Evolutionary conservation across 441 rosid genomes (phyloP).

Genomic region (Hura crepitans): DNA sequence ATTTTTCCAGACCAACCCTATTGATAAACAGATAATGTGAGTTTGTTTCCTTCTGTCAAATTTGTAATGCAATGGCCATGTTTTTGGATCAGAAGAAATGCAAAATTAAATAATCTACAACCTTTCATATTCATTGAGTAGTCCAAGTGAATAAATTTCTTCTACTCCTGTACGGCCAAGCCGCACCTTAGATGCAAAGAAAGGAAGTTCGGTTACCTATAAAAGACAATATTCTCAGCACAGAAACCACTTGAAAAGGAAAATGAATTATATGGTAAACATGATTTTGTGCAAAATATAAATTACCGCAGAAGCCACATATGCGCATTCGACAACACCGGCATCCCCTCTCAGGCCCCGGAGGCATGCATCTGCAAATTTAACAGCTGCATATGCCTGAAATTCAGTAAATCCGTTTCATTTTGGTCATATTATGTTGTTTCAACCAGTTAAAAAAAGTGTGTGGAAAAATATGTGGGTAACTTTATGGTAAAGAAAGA

Average conservation of each 20-base stretch:
- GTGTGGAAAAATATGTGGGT: no score
- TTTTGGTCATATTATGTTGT: neutral
- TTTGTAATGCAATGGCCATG: neutral
- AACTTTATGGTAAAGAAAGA: neutral
- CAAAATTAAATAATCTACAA: slow-evolving; percentile 21
- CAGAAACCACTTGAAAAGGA: neutral
- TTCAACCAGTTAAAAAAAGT: neutral
- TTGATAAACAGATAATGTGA: neutral
- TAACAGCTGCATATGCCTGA: slow-evolving; percentile 95
- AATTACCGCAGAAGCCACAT: slow-evolving; percentile 65
- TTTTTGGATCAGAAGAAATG: neutral
- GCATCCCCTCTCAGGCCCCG: slow-evolving; percentile 80
- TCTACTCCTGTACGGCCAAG: slow-evolving; percentile 71
- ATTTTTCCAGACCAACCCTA: slow-evolving; percentile 80
- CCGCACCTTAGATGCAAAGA: slow-evolving; percentile 78
- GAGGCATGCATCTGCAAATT: slow-evolving; percentile 90
- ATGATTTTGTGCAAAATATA: neutral
- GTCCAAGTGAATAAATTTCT: slow-evolving; percentile 74
- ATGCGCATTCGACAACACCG: slow-evolving; percentile 63
- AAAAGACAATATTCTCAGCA: neutral
- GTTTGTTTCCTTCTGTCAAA: neutral
- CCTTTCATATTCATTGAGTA: slow-evolving; percentile 84
- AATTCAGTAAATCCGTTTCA: slow-evolving; percentile 6
- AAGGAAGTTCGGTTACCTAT: slow-evolving; percentile 95
- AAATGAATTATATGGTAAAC: neutral